Evolutionary conservation across 78 protist species (phyloP), one percentile per base, ranked within the genome.

Genomic region (Speleostelium caveatum): DNA sequence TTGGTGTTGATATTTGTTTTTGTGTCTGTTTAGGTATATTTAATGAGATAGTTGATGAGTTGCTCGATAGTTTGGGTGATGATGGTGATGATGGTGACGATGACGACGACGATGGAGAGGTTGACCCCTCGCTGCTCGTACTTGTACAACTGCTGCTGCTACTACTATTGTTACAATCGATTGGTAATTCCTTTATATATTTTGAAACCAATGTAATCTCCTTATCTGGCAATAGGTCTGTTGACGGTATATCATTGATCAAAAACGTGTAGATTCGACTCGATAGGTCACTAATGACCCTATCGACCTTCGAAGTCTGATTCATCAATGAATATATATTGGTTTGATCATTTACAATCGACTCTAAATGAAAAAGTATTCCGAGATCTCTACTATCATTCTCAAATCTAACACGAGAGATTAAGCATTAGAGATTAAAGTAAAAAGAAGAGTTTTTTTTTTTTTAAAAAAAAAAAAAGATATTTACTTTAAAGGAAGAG

Each of bases 351-450:
- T 6, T 4, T 16, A 19, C 10, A 19, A 58, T n/a, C 7, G 78
- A 58, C 32, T 80, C 78, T 32, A 80, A 69, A 58, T 73, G 36
- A 28, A 55, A 56, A 22, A 80, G 36, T 41, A 39, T 63, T 26
- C 90, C 90, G 28, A 80, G 42, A 41, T 80, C 76, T 39, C 62
- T 69, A 19, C 3, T 10, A 59, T 80, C 90, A 55, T 80, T 69
- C 59, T 69, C 75, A 80, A 80, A 35, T n/a, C 90, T 80, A 45
- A 16, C 41, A 51, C 24, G 26, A 36, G 12, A 42, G 7, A 5
- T 24, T 42, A 21, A 8, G 10, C 28, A 45, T 38, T 7, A 26
- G 35, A 7, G 51, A 26, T 35, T 16, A 22, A 39, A 56, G 19
- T 55, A 56, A 26, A 16, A 30, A 56, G 19, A 22, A 32, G 3